Conservation (phyloP, 305 asterid species). For the Solanum chacoense region DNA sequence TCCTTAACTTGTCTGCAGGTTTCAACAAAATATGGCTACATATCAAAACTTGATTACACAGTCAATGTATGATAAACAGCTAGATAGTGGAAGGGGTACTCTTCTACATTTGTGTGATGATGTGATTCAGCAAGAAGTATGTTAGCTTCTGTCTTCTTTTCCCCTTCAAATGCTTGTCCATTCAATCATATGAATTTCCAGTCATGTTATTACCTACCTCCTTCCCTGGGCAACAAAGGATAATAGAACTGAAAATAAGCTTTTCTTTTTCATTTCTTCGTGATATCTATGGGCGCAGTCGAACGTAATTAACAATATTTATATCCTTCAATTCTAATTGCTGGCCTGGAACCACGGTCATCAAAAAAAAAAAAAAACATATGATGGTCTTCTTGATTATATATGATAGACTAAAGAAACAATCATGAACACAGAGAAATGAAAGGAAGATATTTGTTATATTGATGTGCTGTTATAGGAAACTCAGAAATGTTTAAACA, state of each 20-base stretch:
- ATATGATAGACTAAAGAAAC: neutral
- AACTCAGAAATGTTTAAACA: neutral
- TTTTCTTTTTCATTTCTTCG: neutral
- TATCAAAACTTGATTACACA: constrained; percentile 92
- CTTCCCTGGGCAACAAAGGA: neutral
- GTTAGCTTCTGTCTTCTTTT: constrained; percentile 7
- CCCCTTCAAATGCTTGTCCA: neutral
- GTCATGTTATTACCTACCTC: neutral
- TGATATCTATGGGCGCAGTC: neutral
- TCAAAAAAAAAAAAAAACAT: neutral
- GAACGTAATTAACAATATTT: neutral
- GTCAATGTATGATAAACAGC: constrained; percentile 97
- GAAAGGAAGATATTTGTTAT: neutral
- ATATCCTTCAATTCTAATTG: neutral
- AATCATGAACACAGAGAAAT: neutral
- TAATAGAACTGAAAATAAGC: neutral
- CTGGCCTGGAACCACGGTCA: neutral
- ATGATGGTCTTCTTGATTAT: neutral
- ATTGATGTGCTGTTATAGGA: neutral
- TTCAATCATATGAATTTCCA: neutral
- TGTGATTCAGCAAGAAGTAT: constrained; percentile 97
- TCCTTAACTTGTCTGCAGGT: constrained; percentile 37
- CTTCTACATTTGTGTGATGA: constrained; percentile 99
- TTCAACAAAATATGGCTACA: constrained; percentile 87
- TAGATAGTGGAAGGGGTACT: constrained; percentile 97